Conservation (phyloP, 352 stramenopile genomes). For the Blastocystis sp. region DNA sequence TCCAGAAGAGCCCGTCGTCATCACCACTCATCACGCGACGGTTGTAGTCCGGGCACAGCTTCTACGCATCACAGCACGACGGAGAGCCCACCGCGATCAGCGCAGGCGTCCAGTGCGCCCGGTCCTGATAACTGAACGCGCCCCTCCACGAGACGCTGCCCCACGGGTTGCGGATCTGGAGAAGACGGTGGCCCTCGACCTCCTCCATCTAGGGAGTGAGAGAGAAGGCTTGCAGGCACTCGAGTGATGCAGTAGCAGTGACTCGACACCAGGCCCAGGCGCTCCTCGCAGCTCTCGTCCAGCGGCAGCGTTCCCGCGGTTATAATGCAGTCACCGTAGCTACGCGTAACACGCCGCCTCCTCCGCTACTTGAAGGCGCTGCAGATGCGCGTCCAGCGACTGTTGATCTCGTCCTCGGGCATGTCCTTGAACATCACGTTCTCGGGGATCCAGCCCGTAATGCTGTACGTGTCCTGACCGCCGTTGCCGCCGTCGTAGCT, state of each 20-base stretch:
- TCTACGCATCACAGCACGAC: slow-evolving; percentile 75
- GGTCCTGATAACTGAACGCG: slow-evolving; percentile 81
- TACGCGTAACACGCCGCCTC: background rate
- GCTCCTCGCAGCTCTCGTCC: slow-evolving; percentile 79
- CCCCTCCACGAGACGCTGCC: slow-evolving; percentile 80
- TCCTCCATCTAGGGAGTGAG: slow-evolving; percentile 78
- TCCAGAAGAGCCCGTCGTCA: slow-evolving; percentile 94
- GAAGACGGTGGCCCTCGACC: slow-evolving; percentile 76
- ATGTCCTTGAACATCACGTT: slow-evolving; percentile 81
- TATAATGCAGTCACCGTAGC: slow-evolving; percentile 91
- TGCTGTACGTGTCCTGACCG: slow-evolving; percentile 94
- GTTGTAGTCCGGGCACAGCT: slow-evolving; percentile 70
- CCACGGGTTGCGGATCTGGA: slow-evolving; percentile 96
- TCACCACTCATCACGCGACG: background rate
- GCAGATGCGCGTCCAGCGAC: slow-evolving; percentile 88
- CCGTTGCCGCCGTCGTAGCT: slow-evolving; percentile 95
- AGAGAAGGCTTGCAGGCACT: slow-evolving; percentile 79
- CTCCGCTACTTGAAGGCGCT: slow-evolving; percentile 86
- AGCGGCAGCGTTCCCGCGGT: slow-evolving; percentile 90
- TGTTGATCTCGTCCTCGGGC: slow-evolving; percentile 78
- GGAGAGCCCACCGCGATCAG: slow-evolving; percentile 78
- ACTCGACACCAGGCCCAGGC: slow-evolving; percentile 89
- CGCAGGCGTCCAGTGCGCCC: slow-evolving; percentile 77
- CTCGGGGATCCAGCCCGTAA: slow-evolving; percentile 97
- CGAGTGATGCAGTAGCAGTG: slow-evolving; percentile 95